Evolutionary conservation across 257 asterid species (phyloP).

Genomic region (Handroanthus guayacan): DNA sequence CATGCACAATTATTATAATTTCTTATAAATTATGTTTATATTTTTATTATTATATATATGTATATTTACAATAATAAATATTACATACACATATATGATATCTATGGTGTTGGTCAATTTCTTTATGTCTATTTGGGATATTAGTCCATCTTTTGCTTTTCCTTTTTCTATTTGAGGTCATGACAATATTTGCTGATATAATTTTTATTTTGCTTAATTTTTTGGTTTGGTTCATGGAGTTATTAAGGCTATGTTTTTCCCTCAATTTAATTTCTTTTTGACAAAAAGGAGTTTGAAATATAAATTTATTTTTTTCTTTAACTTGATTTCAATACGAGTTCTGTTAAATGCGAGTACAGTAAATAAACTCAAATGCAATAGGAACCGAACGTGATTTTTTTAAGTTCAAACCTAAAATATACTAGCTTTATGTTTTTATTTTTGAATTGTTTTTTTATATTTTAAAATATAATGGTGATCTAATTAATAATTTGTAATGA

Average conservation of each 20-base stretch:
- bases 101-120: neutral
- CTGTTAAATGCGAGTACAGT: too few species aligned
- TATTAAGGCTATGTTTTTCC: neutral
- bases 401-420: too few species aligned
- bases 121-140: neutral
- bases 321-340: too few species aligned
- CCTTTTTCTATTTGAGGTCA: neutral
- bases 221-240: neutral
- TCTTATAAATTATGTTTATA: neutral
- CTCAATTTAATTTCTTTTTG: neutral
- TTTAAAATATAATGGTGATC: too few species aligned
- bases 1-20: neutral
- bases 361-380: too few species aligned
- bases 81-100: neutral
- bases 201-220: neutral
- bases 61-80: neutral
- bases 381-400: too few species aligned
- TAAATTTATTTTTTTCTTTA: neutral
- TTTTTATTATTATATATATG: neutral
- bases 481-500: too few species aligned
- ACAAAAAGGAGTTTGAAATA: neutral
- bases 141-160: neutral
- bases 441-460: too few species aligned
- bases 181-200: neutral
- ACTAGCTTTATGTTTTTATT: too few species aligned